phyloP scores from a whole-genome alignment of 169 alveolate species.

The Cryptosporidium baileyi region DNA sequence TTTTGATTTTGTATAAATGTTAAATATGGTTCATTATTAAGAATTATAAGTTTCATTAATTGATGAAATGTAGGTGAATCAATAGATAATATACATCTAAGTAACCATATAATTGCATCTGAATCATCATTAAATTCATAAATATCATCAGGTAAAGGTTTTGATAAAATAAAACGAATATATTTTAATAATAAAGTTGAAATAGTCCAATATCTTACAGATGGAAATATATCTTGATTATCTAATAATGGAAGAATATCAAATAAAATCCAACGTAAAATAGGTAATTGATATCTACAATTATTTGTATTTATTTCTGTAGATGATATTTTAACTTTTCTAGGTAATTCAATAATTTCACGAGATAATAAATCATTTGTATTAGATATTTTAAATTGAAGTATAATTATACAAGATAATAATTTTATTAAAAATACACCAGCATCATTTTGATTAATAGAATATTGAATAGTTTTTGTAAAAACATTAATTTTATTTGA shows the following conservation, averaged over 20 bases:
- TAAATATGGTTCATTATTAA: constrained; percentile 17
- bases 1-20: constrained; percentile 6
- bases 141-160: constrained; percentile 16
- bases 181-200: constrained; percentile 34
- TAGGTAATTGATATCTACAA: constrained; percentile 19
- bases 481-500: neutral
- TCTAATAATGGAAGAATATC: constrained; percentile 40
- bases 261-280: constrained; percentile 27
- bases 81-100: constrained; percentile 42
- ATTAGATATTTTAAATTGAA: constrained; percentile 8
- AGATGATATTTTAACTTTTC: neutral
- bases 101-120: constrained; percentile 57
- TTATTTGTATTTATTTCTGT: neutral
- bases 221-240: neutral
- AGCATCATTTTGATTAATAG: constrained; percentile 11
- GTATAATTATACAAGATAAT: constrained; percentile 3
- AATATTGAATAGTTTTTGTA: constrained; percentile 12
- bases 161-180: constrained; percentile 3
- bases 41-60: constrained; percentile 18
- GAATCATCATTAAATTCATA: constrained; percentile 25
- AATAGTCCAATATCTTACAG: constrained; percentile 44
- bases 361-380: neutral
- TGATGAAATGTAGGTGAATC: constrained; percentile 66
- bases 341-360: neutral
- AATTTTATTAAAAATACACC: constrained; percentile 34